Percentiles rank a stretch among this genome's conserved stretches.
Evolutionary conservation across 169 alveolate genomes (phyloP).

Genomic region (Amoebophrya sp.): DNA sequence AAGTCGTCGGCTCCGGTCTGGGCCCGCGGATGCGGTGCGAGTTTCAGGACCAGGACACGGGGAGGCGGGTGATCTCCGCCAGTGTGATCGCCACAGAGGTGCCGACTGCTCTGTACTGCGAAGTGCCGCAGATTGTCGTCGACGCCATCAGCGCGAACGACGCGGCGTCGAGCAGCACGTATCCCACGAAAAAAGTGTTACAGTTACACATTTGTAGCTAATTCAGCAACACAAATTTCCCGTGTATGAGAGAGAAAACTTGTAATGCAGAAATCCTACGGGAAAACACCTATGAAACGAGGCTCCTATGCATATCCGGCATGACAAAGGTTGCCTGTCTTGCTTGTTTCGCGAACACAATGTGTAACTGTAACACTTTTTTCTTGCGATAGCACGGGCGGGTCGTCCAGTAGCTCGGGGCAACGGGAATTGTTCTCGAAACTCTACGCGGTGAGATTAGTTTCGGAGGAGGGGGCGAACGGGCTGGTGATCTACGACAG

Average conservation of each 20-base stretch:
- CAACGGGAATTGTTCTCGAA: background rate
- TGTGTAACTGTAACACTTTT: too few relatives aligned
- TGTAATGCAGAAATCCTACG: too few relatives aligned
- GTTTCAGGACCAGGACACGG: background rate
- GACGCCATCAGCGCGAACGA: background rate
- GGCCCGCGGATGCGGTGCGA: background rate
- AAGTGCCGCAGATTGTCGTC: slow-evolving; percentile 22
- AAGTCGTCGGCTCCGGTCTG: background rate
- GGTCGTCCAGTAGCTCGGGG: background rate
- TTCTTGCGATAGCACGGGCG: too few relatives aligned
- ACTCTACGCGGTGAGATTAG: background rate
- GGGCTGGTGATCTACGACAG: background rate
- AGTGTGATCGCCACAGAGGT: background rate
- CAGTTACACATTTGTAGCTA: too few relatives aligned
- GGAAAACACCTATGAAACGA: too few relatives aligned
- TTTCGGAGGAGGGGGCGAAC: slow-evolving; percentile 8
- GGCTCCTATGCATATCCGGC: too few relatives aligned
- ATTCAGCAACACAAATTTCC: too few relatives aligned
- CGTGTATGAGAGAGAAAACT: too few relatives aligned
- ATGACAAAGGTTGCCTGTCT: too few relatives aligned
- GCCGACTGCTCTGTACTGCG: background rate
- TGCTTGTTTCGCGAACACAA: too few relatives aligned
- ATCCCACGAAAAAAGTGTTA: too few relatives aligned
- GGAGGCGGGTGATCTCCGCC: background rate
- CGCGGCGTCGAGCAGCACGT: too few relatives aligned